Percentiles rank a stretch among this genome's conserved stretches.
Conservation (phyloP, 192 early-diverging fungal genomes). For the Coemansia sp. region DNA sequence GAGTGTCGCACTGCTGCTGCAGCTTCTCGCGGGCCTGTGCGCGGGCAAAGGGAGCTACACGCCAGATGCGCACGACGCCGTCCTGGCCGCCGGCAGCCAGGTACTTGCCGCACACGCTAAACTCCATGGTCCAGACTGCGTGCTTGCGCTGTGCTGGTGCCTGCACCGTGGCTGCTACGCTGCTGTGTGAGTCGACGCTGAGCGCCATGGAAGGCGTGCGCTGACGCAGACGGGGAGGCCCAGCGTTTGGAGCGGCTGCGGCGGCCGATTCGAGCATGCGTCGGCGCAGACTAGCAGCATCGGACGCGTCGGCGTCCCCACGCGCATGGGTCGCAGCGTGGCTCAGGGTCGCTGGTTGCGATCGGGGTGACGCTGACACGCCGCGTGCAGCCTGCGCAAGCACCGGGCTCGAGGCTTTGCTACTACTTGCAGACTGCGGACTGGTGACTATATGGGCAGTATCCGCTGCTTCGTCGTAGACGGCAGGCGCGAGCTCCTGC, state of each 20-base stretch:
- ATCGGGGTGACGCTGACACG: background rate
- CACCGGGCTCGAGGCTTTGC: constrained; percentile 17
- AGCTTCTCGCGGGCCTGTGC: constrained; percentile 35
- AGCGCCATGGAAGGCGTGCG: constrained; percentile 16
- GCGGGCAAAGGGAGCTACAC: constrained; percentile 40
- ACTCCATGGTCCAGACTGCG: constrained; percentile 74
- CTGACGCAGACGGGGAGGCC: background rate
- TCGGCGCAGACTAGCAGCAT: constrained; percentile 17
- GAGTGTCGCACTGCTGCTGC: constrained; percentile 4
- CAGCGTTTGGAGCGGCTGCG: background rate
- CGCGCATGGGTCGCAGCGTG: background rate
- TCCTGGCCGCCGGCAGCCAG: constrained; percentile 81
- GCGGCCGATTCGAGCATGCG: constrained; percentile 25
- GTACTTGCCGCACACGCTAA: constrained; percentile 76
- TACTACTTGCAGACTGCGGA: constrained; percentile 6
- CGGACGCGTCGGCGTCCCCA: background rate
- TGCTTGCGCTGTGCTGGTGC: constrained; percentile 7
- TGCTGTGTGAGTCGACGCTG: constrained; percentile 20
- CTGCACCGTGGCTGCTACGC: background rate
- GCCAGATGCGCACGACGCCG: constrained; percentile 69
- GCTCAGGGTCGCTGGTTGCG: background rate
- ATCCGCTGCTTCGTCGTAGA: constrained; percentile 30
- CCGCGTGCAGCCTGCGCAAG: constrained; percentile 7
- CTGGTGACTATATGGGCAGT: background rate
- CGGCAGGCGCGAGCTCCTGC: constrained; percentile 39